Base-by-base conservation (phyloP, 2,329 filamentous ascomycete species). In the Cladosporium sp. region DNA sequence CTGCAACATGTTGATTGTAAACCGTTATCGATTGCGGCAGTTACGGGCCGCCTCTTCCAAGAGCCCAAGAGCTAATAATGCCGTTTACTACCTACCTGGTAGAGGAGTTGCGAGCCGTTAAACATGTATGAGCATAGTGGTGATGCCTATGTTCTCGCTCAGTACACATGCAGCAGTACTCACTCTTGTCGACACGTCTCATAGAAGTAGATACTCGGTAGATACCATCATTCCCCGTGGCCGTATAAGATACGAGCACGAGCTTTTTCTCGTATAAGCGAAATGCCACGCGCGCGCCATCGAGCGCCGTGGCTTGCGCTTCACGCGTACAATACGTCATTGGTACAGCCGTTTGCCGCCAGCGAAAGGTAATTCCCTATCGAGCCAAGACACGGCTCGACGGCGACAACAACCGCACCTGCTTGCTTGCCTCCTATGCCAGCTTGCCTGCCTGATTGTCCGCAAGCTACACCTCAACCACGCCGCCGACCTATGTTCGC, bases 391-490 rank as follows among this genome's bases (percentile, higher is more conserved):
- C 52, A 21, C 52, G 52, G 55, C 55, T 58, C 11, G 55, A 12
- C 30, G n/a, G 41, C 30, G 55, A 57, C 55, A 58, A 58, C 55
- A 58, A 58, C 55, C 55, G 55, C 55, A n/a, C 55, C 30, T 57
- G 34, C 55, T 58, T 32, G 32, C 54, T 28, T 36, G 5, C 30
- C 14, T n/a, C 34, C 34, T 58, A 6, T 30, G 28, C 28, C 28
- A 30, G 28, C 28, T 30, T 30, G 30, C 32, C 14, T 58, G 52
- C 7, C 52, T 55, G 30, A 11, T 55, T 34, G 52, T 32, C 30
- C 34, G 8, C 52, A 11, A 21, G 28, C 32, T 28, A 26, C 34
- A 58, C 15, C 55, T 41, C 24, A 12, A 21, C 8, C n/a, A 41
- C 36, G 36, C n/a, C 18, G 38, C 38, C 30, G 12, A 3, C 55